Base-by-base conservation (phyloP, 2,329 filamentous ascomycete species). In the Chaetomium sp. region DNA sequence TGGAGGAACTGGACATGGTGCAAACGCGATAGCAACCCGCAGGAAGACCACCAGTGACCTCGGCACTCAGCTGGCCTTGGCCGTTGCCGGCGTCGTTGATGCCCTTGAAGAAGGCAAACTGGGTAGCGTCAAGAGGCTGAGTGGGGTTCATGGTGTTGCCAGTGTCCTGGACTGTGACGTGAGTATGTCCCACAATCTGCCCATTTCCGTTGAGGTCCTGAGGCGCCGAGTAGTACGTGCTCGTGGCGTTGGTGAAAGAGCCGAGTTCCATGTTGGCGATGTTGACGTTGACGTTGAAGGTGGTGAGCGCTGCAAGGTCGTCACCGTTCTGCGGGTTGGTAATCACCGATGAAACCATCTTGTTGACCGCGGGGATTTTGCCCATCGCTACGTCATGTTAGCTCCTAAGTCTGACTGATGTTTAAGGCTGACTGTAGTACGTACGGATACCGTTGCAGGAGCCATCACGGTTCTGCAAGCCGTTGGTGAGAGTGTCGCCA, bases 21-120 rank as follows among this genome's bases (percentile, higher is more conserved):
- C 84, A 87, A 59, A 84, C 70, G 63, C 84, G 81, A 72, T 86
- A 87, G 72, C 80, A 82, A 38, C 83, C 82, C 3, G 75, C 73
- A 3, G 81, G 80, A 2, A 86, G 78, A 64, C 82, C 84, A 55
- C 77, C 79, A 1, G 72, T 70, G 32, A 86, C 82, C 1, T 67
- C 70, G 41, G 82, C 78, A 10, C 72, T 68, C 9, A 86, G 72
- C 5, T 75, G 70, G 50, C 82, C 82, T 2, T 79, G 63, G 36
- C 76, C 77, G 63, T 86, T 76, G 37, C 81, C 81, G 12, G 70
- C 75, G 58, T 84, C 81, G 69, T 85, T 84, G 71, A 85, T 82
- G 58, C 82, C 82, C 75, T 85, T 85, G 78, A 86, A 85, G 69
- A 85, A 85, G 65, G 72, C 79, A 61, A 81, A 85, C 65, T 75